Percentiles rank a stretch among this genome's conserved stretches.
Conservation (phyloP, 331 rosid species). For the Dryas integrifolia region DNA sequence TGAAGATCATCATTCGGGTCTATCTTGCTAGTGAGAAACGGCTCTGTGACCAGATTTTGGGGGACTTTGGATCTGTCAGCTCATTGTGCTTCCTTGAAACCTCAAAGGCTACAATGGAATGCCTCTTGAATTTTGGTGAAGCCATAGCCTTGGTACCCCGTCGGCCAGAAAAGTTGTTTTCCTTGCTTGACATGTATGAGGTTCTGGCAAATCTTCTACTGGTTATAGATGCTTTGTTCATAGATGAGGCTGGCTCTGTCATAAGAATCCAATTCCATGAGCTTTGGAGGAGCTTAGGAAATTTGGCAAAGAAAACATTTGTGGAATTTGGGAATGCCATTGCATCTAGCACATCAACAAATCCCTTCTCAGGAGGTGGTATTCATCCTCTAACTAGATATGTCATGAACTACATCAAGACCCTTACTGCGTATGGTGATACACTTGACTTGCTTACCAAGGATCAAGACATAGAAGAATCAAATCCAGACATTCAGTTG, state of each 20-base stretch:
- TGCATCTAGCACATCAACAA: constrained; percentile 41
- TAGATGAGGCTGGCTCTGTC: constrained; percentile 40
- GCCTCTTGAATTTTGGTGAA: constrained; percentile 53
- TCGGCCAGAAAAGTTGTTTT: constrained; percentile 52
- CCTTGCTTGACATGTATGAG: constrained; percentile 63
- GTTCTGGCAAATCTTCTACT: constrained; percentile 43
- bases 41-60: constrained; percentile 49
- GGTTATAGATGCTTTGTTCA: constrained; percentile 41
- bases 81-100: constrained; percentile 47
- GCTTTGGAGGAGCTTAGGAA: constrained; percentile 38
- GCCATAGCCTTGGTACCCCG: constrained; percentile 49
- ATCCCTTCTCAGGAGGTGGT: constrained; percentile 44
- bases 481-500: constrained; percentile 3
- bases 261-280: constrained; percentile 44
- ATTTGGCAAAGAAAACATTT: constrained; percentile 42
- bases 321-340: constrained; percentile 41
- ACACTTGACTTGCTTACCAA: constrained; percentile 42
- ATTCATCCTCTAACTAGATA: constrained; percentile 61
- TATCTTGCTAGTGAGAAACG: constrained; percentile 53
- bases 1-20: constrained; percentile 47
- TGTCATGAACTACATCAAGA: constrained; percentile 59
- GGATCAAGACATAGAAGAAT: constrained; percentile 24
- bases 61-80: constrained; percentile 37
- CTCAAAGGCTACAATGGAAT: constrained; percentile 37
- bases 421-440: constrained; percentile 39